Base-by-base conservation (phyloP, 768 basidiomycete species). In the Russula sp. region DNA sequence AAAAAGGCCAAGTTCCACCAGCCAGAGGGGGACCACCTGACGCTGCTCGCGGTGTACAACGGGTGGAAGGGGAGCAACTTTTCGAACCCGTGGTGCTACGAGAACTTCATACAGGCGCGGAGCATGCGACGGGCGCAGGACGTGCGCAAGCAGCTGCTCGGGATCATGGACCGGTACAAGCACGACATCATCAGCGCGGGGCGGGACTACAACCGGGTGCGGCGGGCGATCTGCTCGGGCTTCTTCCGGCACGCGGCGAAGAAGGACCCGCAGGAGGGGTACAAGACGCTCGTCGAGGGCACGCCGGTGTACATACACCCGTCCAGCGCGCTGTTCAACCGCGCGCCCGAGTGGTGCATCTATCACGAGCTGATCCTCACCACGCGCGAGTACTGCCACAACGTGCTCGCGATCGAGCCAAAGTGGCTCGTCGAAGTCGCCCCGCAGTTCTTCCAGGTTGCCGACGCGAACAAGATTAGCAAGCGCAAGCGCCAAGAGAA, bases 1-100 rank as follows among this genome's bases (percentile, higher is more conserved):
- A 98, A 99, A 79, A 99, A 98, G 75, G 97, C 97, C 37, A 99
- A 99, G 75, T 99, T 99, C 77, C 96, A 98, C 75, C 93, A 98
- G 73, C 93, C 97, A 0, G 97, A 98, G 77, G 97, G 97, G 9
- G 97, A 98, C 70, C 92, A 98, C 72, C 77, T 96, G 39, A 96
- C 93, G 11, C 75, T 95, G 42, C 76, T 94, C 65, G 90, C 96
- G 6, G 97, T 99, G 2, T 99, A 98, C 76, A 99, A 98, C 69
- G 97, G 93, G 16, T 99, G 97, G 97, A 97, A 98, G 72, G 87
- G 81, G 6, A 91, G 89, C 62, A 97, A 91, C 73, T 98, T 97
- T 72, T 94, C 93, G 39, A 96, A 97, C 73, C 94, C 96, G 6
- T 99, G 97, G 97, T 98, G 97, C 73, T 96, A 94, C 68, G 95